Conservation (phyloP, 441 rosid species). For the Pelargonium fulgidum region DNA sequence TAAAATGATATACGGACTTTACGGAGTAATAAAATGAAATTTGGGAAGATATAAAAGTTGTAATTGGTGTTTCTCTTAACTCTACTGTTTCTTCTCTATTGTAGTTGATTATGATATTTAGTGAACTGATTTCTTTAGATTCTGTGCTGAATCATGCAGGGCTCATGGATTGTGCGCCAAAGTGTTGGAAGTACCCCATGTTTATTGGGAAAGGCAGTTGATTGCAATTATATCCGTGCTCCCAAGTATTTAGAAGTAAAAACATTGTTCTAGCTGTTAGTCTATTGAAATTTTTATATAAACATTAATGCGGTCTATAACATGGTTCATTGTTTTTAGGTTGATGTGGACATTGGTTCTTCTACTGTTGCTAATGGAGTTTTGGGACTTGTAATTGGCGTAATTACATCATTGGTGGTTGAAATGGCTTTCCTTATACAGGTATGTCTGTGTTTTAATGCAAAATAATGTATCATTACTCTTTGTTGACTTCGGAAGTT, state of each 20-base stretch:
- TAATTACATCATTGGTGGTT: constrained; percentile 83
- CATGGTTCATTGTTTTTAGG: constrained; percentile 37
- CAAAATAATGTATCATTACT: background rate
- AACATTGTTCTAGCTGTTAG: constrained; percentile 5
- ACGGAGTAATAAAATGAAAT: too few species aligned
- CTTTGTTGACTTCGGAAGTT: background rate
- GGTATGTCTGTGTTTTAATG: constrained; percentile 34
- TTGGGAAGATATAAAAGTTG: background rate
- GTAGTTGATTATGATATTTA: background rate
- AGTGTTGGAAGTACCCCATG: constrained; percentile 99
- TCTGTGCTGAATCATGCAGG: constrained; percentile 41
- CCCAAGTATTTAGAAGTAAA: constrained; percentile 75
- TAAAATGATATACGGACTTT: too few species aligned
- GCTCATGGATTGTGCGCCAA: constrained; percentile 98
- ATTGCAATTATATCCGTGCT: constrained; percentile 87
- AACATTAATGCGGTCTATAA: constrained; percentile 5
- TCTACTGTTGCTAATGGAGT: constrained; percentile 99
- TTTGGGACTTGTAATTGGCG: constrained; percentile 88
- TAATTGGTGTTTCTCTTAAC: background rate
- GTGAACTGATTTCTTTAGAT: constrained; percentile 13
- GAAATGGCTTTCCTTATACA: constrained; percentile 99
- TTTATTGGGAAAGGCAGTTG: constrained; percentile 91
- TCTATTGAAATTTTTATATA: background rate
- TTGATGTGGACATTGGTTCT: constrained; percentile 96
- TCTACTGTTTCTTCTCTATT: background rate